A percentile compares a stretch with the other conserved stretches of the same genome.
Conservation (phyloP, 257 asterid species). For the Primulina eburnea region DNA sequence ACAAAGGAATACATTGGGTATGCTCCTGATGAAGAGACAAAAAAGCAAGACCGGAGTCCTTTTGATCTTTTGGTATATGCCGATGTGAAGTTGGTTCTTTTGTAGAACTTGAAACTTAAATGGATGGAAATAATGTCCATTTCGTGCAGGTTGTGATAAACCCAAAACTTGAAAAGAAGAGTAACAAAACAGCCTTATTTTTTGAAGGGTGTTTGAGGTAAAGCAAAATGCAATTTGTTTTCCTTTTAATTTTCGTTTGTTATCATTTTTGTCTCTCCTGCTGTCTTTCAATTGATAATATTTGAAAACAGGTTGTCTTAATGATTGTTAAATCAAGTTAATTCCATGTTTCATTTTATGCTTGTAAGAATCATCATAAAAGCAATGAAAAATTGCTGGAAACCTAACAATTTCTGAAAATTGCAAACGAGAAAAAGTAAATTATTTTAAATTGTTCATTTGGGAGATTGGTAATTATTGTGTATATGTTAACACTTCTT, state of each 20-base stretch:
- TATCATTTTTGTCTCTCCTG: background rate
- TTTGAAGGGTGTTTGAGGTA: slow-evolving; percentile 97
- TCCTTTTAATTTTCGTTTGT: background rate
- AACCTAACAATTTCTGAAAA: too few relatives aligned
- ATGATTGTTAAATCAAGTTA: too few relatives aligned
- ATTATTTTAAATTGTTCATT: too few relatives aligned
- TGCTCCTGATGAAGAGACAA: slow-evolving; percentile 53
- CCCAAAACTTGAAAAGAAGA: slow-evolving; percentile 67
- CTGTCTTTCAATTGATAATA: background rate
- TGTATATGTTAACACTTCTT: too few relatives aligned
- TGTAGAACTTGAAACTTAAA: background rate
- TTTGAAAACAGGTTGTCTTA: too few relatives aligned
- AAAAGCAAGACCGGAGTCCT: slow-evolving; percentile 66
- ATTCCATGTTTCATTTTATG: too few relatives aligned
- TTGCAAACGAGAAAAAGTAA: too few relatives aligned
- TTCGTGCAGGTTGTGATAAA: slow-evolving; percentile 79
- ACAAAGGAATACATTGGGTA: slow-evolving; percentile 65
- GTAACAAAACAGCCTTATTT: slow-evolving; percentile 63
- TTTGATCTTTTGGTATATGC: slow-evolving; percentile 79
- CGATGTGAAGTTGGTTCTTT: background rate
- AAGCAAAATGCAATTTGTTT: background rate
- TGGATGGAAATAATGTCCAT: slow-evolving; percentile 19
- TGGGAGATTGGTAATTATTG: too few relatives aligned
- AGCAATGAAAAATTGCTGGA: too few relatives aligned
- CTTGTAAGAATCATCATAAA: too few relatives aligned